phyloP scores from a whole-genome alignment of 108 stramenopile species.

The Pseudonitzschia multiseries region DNA sequence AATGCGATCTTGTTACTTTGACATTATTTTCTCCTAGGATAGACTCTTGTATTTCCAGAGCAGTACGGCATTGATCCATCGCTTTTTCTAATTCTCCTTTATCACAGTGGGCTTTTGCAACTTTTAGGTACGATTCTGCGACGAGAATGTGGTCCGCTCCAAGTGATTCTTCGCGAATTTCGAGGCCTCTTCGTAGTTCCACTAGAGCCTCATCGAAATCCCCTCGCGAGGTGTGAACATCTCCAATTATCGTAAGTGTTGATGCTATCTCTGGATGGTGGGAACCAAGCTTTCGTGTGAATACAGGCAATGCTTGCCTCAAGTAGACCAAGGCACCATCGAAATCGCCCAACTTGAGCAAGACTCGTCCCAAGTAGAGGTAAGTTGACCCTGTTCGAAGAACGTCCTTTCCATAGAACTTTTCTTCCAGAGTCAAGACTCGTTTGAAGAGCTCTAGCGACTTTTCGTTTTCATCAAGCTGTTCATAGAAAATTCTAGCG shows the following conservation, averaged over 20 bases:
- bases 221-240: conserved; percentile 25
- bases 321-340: conserved; percentile 34
- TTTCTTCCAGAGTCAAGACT: conserved; percentile 37
- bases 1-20: conserved; percentile 20
- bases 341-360: conserved; percentile 30
- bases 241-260: conserved; percentile 28
- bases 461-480: conserved; percentile 29
- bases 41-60: conserved; percentile 37
- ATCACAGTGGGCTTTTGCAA: conserved; percentile 25
- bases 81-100: conserved; percentile 34
- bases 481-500: conserved; percentile 35
- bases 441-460: conserved; percentile 36
- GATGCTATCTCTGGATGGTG: conserved; percentile 31
- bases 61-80: conserved; percentile 31
- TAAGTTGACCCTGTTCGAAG: conserved; percentile 31
- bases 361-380: conserved; percentile 23
- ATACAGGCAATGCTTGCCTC: conserved; percentile 22
- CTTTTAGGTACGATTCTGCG: conserved; percentile 29
- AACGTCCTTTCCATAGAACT: conserved; percentile 24
- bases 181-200: conserved; percentile 24
- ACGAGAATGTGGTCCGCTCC: conserved; percentile 33
- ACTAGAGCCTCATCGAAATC: conserved; percentile 35
- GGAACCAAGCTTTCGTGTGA: conserved; percentile 20
- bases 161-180: conserved; percentile 31
- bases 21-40: conserved; percentile 28